Base-by-base conservation (phyloP, 257 asterid genomes). In the Hygrophila difformis region DNA sequence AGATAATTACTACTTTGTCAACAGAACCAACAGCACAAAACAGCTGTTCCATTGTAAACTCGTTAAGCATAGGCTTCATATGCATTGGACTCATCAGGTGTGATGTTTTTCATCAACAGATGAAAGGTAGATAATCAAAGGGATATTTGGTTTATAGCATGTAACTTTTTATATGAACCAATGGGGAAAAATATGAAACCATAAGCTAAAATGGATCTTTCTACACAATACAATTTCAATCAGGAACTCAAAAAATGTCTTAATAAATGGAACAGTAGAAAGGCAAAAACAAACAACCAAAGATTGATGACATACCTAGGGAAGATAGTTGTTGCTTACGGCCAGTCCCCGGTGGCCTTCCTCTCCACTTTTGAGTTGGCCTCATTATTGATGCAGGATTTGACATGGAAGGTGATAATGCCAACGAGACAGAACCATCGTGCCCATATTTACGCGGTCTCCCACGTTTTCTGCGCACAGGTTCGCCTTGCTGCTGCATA, bases 361-460 rank as follows among this genome's bases (percentile, higher is more conserved):
- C 94, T 58, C 89, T 72, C 63, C 79, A 56, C 63, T 75, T 84
- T 36, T 68, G 79, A 59, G 76, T 45, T 34, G 74, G 62, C 18
- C 69, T 47, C 42, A 76, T 53, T 8, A 57, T 12, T 12, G 74
- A 17, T 8, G 65, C 59, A 34, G 81, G 64, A 59, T 66, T 46
- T 8, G 94, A 66, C 39, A 77, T 45, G 21, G 81, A 62, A 0
- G 83, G 72, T 7, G 65, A 62, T 53, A 76, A 50, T 9, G 69
- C 70, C 59, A 73, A 64, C 0, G 87, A 64, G 44, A 71, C 78
- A 3, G 69, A 71, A 9, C 76, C 79, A 56, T 66, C 82, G 8
- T 70, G 76, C 42, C 93, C 95, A 53, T 84, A 84, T 51, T 84
- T 84, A 51, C 93, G 67, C 1, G 95, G 95, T 49, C 93, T 77